Evolutionary conservation across 129 eudicot species (phyloP), one percentile per base, ranked within the genome.

Genomic region (Ambrosia artemisiifolia): DNA sequence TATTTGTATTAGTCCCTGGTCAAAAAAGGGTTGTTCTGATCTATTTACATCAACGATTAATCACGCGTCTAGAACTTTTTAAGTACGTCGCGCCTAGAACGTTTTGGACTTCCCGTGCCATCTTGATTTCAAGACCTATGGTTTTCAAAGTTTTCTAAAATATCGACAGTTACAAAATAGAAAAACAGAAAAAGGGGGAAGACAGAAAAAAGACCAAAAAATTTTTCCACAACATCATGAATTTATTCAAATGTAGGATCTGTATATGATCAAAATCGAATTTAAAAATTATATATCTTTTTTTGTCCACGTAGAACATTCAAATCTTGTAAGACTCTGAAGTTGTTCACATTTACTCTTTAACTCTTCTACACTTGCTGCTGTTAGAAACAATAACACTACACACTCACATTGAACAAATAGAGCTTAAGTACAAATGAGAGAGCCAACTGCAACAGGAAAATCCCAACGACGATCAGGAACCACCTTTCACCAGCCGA

Each of bases 401-500:
- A 90, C 18, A 87, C 86, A 18, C 73, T 47, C 38, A 88, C 81
- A 9, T 88, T 95, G 81, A 95, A 95, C 80, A 95, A 67, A 71
- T 88, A 95, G 69, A 95, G 57, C 86, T 88, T 95, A 12, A 95
- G 85, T 62, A 80, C 96, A 72, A 95, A 8, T 3, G 97, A 80
- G 61, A 95, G 90, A 80, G 96, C 99, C 69, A 95, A 85, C 87
- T 95, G 99, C 96, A 95, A 77, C 50, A 95, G 76, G 79, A 95
- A 91, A 67, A 95, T 95, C 17, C 86, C 99, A 4, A 88, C 94
- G 59, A 95, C 99, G 20, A 95, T 91, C 20, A 95, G 28, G 84
- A 95, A 83, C 99, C 99, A 95, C 50, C 97, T 83, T 75, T 95
- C 99, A 34, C 99, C 97, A 1, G 96, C 97, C 33, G 99, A 91